These are phyloP conservation scores for Sclerotinia spermophila DNA, from an alignment of 2,329 filamentous ascomycete species.

Conservation along the genomic window DNA sequence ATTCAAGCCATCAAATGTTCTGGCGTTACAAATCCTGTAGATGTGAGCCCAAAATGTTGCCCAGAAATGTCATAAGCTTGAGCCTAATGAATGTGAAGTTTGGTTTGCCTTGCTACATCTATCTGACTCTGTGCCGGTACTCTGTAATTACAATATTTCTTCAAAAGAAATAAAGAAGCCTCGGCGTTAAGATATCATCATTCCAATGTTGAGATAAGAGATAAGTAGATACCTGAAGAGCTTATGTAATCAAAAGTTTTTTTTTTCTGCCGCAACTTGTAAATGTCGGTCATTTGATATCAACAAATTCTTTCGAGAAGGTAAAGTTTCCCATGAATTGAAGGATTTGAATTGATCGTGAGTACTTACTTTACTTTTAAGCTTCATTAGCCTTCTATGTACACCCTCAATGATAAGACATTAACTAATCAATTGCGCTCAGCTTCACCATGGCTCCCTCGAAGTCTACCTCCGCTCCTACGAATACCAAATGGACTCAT, in stretches of 20 bases:
- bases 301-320: not conserved
- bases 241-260: constrained; percentile 18
- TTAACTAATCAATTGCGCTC: not conserved
- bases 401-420: not conserved
- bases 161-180: not conserved
- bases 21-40: not conserved
- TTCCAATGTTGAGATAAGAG: not conserved
- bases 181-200: not conserved
- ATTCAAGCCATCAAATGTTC: not conserved
- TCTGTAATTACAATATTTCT: not conserved
- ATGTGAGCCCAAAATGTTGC: not conserved
- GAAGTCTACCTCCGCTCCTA: constrained; percentile 36
- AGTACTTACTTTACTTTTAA: not conserved
- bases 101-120: not conserved
- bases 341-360: constrained; percentile 10
- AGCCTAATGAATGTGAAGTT: not conserved
- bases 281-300: not conserved
- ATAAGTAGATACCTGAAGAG: not conserved
- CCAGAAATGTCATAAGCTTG: not conserved
- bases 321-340: constrained; percentile 11
- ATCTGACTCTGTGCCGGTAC: too few relatives aligned
- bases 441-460: constrained; percentile 29
- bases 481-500: constrained; percentile 73
- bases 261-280: constrained; percentile 14
- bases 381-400: too few relatives aligned